Evolutionary conservation across 306 rosid genomes (phyloP).

Genomic region (Fragaria iinumae): DNA sequence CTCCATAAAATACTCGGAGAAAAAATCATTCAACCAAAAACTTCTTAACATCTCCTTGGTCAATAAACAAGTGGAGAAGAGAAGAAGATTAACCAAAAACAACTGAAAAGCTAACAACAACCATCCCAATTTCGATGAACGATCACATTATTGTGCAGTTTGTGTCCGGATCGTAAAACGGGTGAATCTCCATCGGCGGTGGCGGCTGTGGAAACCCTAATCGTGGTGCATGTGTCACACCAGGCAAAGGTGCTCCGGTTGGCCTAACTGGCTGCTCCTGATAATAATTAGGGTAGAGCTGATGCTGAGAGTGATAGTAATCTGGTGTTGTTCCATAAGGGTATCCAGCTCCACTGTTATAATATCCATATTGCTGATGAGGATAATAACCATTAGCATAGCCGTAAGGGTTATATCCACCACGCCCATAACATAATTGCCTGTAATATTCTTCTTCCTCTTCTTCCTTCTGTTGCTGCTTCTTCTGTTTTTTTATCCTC

Average conservation of each 20-base stretch:
- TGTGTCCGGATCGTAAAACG: background rate
- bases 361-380: background rate
- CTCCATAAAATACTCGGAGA: conserved; percentile 19
- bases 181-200: background rate
- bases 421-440: background rate
- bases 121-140: background rate
- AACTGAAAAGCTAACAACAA: background rate
- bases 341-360: background rate
- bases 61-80: background rate
- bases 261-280: background rate
- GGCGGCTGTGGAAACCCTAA: conserved; percentile 22
- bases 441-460: background rate
- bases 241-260: background rate
- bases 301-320: background rate
- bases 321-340: background rate
- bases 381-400: background rate
- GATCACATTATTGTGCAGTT: conserved; percentile 15
- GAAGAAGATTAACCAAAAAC: background rate
- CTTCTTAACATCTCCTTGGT: conserved; percentile 5
- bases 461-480: background rate
- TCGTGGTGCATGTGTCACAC: background rate
- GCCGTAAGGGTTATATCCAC: background rate
- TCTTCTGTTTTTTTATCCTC: background rate
- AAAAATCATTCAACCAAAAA: background rate
- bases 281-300: background rate